These are phyloP conservation scores for Lasiosphaeria ovina DNA, from an alignment of 495 filamentous ascomycete species.

Conservation along the genomic window DNA sequence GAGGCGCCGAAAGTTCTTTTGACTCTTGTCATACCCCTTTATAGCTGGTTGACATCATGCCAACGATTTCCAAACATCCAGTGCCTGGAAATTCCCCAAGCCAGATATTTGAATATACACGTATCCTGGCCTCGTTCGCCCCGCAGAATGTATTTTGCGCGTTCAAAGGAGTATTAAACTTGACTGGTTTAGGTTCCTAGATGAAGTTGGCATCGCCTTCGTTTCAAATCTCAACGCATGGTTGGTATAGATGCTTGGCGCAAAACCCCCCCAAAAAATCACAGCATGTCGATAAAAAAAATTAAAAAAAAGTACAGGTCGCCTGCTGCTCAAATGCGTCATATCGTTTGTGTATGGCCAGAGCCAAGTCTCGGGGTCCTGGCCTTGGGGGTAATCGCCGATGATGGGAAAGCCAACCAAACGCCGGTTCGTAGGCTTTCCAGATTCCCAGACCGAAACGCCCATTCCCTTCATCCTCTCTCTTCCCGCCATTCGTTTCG, in stretches of 20 bases:
- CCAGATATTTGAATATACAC: no score
- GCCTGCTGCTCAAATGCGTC: neutral
- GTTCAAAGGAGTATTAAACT: no score
- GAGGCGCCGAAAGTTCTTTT: no score
- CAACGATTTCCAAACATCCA: no score
- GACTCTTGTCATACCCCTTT: no score
- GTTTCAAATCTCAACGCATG: no score
- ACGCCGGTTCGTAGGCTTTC: constrained; percentile 18
- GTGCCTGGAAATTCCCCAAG: no score
- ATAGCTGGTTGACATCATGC: no score
- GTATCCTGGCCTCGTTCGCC: no score
- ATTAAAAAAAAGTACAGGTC: neutral
- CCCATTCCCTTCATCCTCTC: neutral
- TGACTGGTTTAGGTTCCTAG: no score
- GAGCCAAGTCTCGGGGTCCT: neutral
- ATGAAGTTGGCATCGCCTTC: no score
- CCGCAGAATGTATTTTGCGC: no score
- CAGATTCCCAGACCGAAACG: constrained; percentile 7
- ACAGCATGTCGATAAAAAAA: neutral
- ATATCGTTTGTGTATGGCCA: neutral
- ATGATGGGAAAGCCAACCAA: neutral
- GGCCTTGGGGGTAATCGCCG: neutral
- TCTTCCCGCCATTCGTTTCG: neutral
- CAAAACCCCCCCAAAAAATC: neutral
- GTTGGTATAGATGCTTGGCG: neutral